Evolutionary conservation across 129 eudicot genomes (phyloP).

Genomic region (sunflower (Helianthus annuus)): HanXRQr2.0-SUNRISE NC_035433.2:71018849-71019348

Average conservation of each 20-base stretch:
- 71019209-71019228: constrained; percentile 10
- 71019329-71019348: neutral
- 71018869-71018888: too few species aligned
- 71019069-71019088: neutral
- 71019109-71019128: neutral
- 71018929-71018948: neutral
- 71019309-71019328: neutral
- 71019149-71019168: neutral
- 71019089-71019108: neutral
- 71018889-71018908: too few species aligned
- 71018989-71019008: neutral
- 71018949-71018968: neutral
- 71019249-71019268: neutral
- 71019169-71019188: constrained; percentile 30
- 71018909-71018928: too few species aligned
- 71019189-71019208: neutral
- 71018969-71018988: neutral
- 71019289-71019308: neutral
- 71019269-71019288: neutral
- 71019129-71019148: constrained; percentile 8
- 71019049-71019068: neutral
- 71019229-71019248: neutral
- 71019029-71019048: constrained; percentile 12
- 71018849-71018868: too few species aligned
- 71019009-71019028: constrained; percentile 12